Percentiles rank a stretch among this genome's conserved stretches.
These are phyloP conservation scores for Peronospora farinosa DNA, from an alignment of 352 stramenopile species.

Conservation along the genomic window DNA sequence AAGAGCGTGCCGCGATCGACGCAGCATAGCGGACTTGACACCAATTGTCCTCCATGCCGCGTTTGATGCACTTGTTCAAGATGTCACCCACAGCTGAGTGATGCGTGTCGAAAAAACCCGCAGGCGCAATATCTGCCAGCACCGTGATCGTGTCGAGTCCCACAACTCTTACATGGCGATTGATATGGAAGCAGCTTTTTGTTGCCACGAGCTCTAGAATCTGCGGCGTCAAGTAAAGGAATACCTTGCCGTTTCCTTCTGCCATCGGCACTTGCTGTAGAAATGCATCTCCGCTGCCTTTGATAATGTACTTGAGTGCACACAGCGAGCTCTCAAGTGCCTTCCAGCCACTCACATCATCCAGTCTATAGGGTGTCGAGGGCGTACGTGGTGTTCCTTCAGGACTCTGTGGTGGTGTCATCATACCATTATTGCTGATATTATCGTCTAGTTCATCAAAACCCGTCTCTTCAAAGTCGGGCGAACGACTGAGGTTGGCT, in stretches of 20 bases:
- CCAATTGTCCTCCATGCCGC: slow-evolving; percentile 94
- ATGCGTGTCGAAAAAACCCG: slow-evolving; percentile 43
- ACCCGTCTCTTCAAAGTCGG: slow-evolving; percentile 73
- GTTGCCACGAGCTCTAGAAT: slow-evolving; percentile 63
- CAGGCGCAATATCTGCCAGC: slow-evolving; percentile 40
- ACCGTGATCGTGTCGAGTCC: slow-evolving; percentile 82
- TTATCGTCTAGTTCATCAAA: slow-evolving; percentile 78
- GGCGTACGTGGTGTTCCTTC: slow-evolving; percentile 60
- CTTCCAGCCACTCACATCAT: slow-evolving; percentile 96
- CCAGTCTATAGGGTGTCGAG: slow-evolving; percentile 79
- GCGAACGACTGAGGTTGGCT: slow-evolving; percentile 64
- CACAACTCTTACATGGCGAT: slow-evolving; percentile 90
- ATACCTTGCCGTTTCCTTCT: slow-evolving; percentile 14
- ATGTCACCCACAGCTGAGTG: slow-evolving; percentile 35
- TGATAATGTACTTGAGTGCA: slow-evolving; percentile 81
- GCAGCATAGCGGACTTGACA: slow-evolving; percentile 94
- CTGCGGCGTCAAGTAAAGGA: slow-evolving; percentile 59
- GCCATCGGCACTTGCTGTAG: slow-evolving; percentile 22
- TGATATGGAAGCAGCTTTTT: slow-evolving; percentile 89
- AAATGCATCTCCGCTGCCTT: slow-evolving; percentile 69
- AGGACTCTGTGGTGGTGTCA: slow-evolving; percentile 54
- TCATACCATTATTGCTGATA: slow-evolving; percentile 73
- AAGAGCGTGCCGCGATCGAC: slow-evolving; percentile 86
- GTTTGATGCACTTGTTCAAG: slow-evolving; percentile 59
- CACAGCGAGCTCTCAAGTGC: slow-evolving; percentile 90